Base-by-base conservation (phyloP, 2,329 filamentous ascomycete species). In the Exophiala sp. region DNA sequence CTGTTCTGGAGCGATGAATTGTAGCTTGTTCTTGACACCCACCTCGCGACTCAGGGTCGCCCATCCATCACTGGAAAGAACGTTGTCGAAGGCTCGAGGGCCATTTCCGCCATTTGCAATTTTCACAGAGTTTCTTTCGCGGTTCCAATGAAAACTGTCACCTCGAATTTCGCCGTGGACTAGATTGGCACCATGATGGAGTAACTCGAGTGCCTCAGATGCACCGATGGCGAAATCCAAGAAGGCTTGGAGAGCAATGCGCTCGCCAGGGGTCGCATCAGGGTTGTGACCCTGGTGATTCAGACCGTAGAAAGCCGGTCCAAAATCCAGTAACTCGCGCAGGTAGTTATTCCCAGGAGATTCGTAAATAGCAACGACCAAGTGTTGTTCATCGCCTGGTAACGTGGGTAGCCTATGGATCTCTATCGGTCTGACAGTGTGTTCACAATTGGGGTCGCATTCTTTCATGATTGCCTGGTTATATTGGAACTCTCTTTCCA, bases 1-100 rank as follows among this genome's bases (percentile, higher is more conserved):
- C 74, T 96, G 92, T 68, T 97, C 92, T 0, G 92, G 91, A 43
- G 91, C 92, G 67, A 96, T 95, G 67, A 90, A 96, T 47, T 91
- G 84, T 16, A 97, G 77, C 71, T 95, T 96, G 66, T 91, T 86
- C 71, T 90, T 91, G 38, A 91, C 89, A 2, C 91, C 91, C 6
- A 91, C 73, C 68, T 96, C 89, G 55, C 87, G 86, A 10, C 89
- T 92, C 8, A 96, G 73, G 0, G 82, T 81, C 9, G 87, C 88
- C 92, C 92, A 97, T 33, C 91, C 91, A 16, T 88, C 86, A 64
- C 89, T 92, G 6, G 78, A 81, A 41, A 97, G 77, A 3, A 91
- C 89, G 71, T 96, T 89, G 70, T 96, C 92, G 62, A 96, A 96
- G 0, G 90, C 89, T 49, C 90, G 81, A 41, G 91, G 78, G 2